Conservation (phyloP, 768 basidiomycete genomes). For the Heimioporus sp. region DNA sequence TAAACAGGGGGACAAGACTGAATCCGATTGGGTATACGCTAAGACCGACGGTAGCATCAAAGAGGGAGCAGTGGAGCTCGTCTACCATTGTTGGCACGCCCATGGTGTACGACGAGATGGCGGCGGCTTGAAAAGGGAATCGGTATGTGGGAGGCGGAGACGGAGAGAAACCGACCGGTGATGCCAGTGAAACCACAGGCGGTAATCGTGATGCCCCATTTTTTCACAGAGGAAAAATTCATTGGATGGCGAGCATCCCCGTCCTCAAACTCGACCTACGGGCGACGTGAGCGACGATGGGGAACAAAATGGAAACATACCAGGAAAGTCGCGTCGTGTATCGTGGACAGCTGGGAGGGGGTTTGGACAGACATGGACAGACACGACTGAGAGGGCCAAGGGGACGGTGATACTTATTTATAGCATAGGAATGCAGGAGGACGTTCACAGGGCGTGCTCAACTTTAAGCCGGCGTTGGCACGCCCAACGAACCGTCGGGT, state of each 20-base stretch:
- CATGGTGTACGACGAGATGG: conserved; percentile 50
- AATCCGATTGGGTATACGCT: conserved; percentile 61
- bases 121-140: conserved; percentile 38
- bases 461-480: conserved; percentile 2
- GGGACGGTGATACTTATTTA: conserved; percentile 7
- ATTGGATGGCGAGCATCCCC: conserved; percentile 40
- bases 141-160: neutral
- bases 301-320: conserved; percentile 3
- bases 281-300: conserved; percentile 1
- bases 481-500: too few relatives aligned
- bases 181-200: conserved; percentile 34
- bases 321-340: conserved; percentile 9
- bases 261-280: conserved; percentile 40
- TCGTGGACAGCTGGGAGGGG: conserved; percentile 14
- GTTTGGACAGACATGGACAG: conserved; percentile 8
- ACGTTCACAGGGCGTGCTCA: conserved; percentile 11
- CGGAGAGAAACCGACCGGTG: conserved; percentile 22
- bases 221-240: conserved; percentile 36
- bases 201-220: conserved; percentile 41
- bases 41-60: conserved; percentile 48
- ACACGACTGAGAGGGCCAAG: neutral
- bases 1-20: conserved; percentile 58
- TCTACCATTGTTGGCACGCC: conserved; percentile 56
- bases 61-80: conserved; percentile 42
- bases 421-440: neutral